Evolutionary conservation across 352 stramenopile species (phyloP), one percentile per base, ranked within the genome.

Genomic region (Phytophthora ramorum): DNA sequence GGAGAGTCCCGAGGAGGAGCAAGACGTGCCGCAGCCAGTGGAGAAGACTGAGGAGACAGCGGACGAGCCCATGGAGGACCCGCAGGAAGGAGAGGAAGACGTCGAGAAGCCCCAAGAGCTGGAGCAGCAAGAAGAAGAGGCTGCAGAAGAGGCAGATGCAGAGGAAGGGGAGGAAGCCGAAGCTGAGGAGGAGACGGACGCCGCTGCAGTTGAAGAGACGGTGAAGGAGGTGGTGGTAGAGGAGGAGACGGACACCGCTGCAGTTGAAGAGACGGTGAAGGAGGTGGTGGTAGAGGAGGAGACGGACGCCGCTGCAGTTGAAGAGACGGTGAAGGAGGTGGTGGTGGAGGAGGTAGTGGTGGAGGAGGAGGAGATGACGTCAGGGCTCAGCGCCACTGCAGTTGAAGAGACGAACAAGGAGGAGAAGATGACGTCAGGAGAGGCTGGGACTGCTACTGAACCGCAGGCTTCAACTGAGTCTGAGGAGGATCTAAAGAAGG

Each of bases 11-110:
- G 10, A 41, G 16, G 35, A 41, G 16, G 35, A 41, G 35, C 35
- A 16, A 41, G 35, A 17, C 8, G 13, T 8, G 35, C 35, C 35
- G 35, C 35, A 41, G 35, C 35, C 35, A 3, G 13, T n/a, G 9
- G 8, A 41, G 35, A 41, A 41, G 35, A 41, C 9, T 8, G 35
- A 41, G 9, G 35, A 46, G 43, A 14, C 44, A 17, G 34, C 54
- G 9, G 44, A 62, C 8, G 48, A 65, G 53, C 38, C 37, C 28
- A 32, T 17, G 30, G 40, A 52, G 16, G 32, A 35, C n/a, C 7
- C 9, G n/a, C 30, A 41, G 13, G 35, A 41, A 1, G 35, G 16
- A 13, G 35, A 41, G 10, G 35, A 41, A 14, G 35, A 17, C 13
- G 13, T 14, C 1, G 35, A 54, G 22, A 40, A 43, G 30, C 46